Conservation (phyloP, 805 yeast genomes). For the Yarrowia porcina region DNA sequence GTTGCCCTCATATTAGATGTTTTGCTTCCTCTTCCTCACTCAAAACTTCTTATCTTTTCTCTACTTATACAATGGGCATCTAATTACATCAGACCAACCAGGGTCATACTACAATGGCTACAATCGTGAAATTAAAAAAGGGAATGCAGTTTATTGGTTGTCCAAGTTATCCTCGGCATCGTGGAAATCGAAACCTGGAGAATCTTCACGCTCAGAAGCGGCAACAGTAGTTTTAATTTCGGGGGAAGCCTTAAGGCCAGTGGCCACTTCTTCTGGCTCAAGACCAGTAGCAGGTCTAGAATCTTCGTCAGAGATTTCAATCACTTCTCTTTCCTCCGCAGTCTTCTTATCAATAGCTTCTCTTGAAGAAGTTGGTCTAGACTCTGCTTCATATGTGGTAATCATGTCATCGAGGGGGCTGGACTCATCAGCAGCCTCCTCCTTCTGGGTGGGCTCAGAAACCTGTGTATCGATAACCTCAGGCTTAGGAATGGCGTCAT, state of each 20-base stretch:
- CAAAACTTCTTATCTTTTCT: no score
- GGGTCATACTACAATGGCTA: no score
- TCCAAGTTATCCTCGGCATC: conserved; percentile 6
- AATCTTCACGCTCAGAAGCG: background rate
- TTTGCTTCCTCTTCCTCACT: no score
- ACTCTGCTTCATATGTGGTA: background rate
- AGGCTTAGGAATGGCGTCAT: conserved; percentile 2
- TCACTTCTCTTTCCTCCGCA: background rate
- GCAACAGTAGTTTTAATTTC: background rate
- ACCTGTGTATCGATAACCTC: background rate
- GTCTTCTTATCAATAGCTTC: background rate
- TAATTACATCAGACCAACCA: no score
- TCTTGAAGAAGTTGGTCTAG: background rate
- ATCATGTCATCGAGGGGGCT: conserved; percentile 5
- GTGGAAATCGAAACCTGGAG: conserved; percentile 16
- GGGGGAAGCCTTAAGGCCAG: background rate
- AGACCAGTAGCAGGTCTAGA: background rate
- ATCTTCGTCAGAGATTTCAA: conserved; percentile 5
- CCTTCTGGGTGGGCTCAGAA: background rate
- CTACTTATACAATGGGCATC: no score
- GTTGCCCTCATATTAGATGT: no score
- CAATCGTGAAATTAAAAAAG: background rate
- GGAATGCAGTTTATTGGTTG: background rate
- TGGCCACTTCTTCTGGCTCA: background rate
- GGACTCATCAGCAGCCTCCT: background rate